Evolutionary conservation across 2,329 filamentous ascomycete species (phyloP), one percentile per base, ranked within the genome.

Genomic region (Colletotrichum sp.): DNA sequence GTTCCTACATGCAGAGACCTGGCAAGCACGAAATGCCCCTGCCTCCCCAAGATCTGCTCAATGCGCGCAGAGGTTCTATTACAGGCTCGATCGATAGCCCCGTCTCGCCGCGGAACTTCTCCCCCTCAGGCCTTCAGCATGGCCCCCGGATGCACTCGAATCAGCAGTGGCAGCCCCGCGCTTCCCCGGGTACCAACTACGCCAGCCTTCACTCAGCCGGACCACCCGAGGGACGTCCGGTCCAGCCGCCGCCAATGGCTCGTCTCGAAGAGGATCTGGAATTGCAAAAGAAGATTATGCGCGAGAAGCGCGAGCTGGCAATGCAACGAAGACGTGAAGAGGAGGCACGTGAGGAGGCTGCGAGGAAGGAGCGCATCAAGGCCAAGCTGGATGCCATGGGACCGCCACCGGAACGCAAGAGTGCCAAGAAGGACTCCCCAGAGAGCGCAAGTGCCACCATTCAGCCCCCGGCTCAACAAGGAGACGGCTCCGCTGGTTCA

Each of bases 321-420:
- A 92, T 93, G 80, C 93, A 94, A 81, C 89, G 93, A 73, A 88
- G 92, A 64, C 86, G 92, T 76, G 93, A 94, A 74, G 90, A 95
- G 82, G 93, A 94, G 79, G 92, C 90, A 24, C 90, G 88, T n/a
- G 93, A 95, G 80, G 93, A 95, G 81, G 93, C 92, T n/a, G 94
- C 91, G 21, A 91, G 89, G 75, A 90, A 91, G 79, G 93, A 95
- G 81, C 91, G 94, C 28, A 92, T 96, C 76, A 90, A 92, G 64
- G 89, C 93, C 81, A 95, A 95, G 83, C 85, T 96, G 63, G 93
- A 93, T 79, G 91, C 92, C 10, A 85, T 96, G 81, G 94, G 93
- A 0, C 92, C 93, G 18, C 87, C 90, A 4, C 91, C 92, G 5
- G 92, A 93, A 78, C 89, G 89, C 76, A 91, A 90, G 81, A 90